A percentile compares a stretch with the other conserved stretches of the same genome.
These are phyloP conservation scores for Calonectria honghensis DNA, from an alignment of 2,329 filamentous ascomycete genomes.

Conservation along the genomic window DNA sequence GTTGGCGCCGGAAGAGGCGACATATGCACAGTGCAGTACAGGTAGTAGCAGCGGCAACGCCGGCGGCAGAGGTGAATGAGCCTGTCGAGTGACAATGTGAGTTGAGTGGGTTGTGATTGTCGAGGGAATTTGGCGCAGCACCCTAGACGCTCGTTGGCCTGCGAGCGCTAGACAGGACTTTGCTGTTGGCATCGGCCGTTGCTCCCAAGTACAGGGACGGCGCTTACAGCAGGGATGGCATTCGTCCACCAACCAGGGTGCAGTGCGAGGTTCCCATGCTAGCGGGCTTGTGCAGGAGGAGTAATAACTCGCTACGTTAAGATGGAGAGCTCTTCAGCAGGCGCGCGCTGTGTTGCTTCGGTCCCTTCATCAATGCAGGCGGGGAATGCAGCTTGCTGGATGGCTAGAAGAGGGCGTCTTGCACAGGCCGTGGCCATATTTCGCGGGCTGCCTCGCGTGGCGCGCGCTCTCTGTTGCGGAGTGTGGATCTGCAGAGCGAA, in stretches of 20 bases:
- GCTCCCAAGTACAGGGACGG: conserved; percentile 25
- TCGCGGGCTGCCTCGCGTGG: conserved; percentile 38
- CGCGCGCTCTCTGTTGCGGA: conserved; percentile 39
- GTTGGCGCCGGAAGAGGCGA: conserved; percentile 4
- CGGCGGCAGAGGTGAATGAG: conserved; percentile 32
- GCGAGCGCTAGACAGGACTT: conserved; percentile 41
- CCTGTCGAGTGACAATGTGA: conserved; percentile 23
- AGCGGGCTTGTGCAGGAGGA: conserved; percentile 27
- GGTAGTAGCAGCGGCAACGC: conserved; percentile 27
- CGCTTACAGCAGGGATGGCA: conserved; percentile 46
- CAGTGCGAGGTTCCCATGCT: conserved; percentile 20
- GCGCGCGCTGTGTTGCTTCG: conserved; percentile 29
- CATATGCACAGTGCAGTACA: conserved; percentile 24
- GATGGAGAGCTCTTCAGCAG: conserved; percentile 30
- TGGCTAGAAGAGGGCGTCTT: conserved; percentile 26
- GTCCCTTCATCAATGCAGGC: conserved; percentile 33
- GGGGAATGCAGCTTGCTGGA: conserved; percentile 26
- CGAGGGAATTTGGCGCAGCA: conserved; percentile 40
- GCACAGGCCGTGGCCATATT: conserved; percentile 27
- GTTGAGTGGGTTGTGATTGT: conserved; percentile 31
- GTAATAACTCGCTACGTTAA: conserved; percentile 30
- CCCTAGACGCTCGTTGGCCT: conserved; percentile 38
- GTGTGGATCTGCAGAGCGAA: conserved; percentile 34
- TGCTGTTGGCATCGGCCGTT: conserved; percentile 29
- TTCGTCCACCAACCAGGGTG: conserved; percentile 30